phyloP scores from a whole-genome alignment of 2,329 filamentous ascomycete species.

The Stachybotrys echinatus region DNA sequence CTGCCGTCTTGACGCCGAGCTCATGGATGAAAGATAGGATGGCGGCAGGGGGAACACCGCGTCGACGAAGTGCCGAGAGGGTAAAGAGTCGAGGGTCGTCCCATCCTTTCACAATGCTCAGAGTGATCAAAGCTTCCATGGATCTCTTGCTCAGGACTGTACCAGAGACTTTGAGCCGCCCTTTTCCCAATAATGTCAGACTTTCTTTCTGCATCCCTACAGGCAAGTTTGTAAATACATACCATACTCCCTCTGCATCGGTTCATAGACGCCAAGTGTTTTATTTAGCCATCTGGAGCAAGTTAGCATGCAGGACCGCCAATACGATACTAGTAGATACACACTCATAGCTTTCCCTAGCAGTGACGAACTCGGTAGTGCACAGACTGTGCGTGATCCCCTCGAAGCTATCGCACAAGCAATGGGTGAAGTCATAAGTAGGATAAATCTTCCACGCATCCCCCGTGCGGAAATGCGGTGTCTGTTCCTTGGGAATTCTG shows the following conservation, averaged over 20 bases:
- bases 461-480: slow-evolving; percentile 66
- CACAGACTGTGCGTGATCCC: slow-evolving; percentile 91
- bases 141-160: slow-evolving; percentile 85
- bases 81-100: slow-evolving; percentile 90
- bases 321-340: no score
- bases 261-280: slow-evolving; percentile 74
- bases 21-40: slow-evolving; percentile 88
- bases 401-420: slow-evolving; percentile 88
- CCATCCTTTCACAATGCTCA: slow-evolving; percentile 75
- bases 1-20: slow-evolving; percentile 80
- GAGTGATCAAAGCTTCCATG: slow-evolving; percentile 71
- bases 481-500: slow-evolving; percentile 65
- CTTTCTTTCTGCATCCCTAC: background rate
- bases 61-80: slow-evolving; percentile 73
- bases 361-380: slow-evolving; percentile 85
- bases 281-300: slow-evolving; percentile 63
- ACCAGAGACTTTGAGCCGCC: slow-evolving; percentile 62
- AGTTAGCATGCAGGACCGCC: no score
- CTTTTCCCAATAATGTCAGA: slow-evolving; percentile 3
- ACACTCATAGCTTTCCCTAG: slow-evolving; percentile 77
- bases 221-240: background rate
- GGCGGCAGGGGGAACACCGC: slow-evolving; percentile 82
- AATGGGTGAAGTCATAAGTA: slow-evolving; percentile 31
- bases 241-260: slow-evolving; percentile 83
- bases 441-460: background rate